Conservation (phyloP, 2,329 filamentous ascomycete species). For the Clonostachys rhizophaga region DNA sequence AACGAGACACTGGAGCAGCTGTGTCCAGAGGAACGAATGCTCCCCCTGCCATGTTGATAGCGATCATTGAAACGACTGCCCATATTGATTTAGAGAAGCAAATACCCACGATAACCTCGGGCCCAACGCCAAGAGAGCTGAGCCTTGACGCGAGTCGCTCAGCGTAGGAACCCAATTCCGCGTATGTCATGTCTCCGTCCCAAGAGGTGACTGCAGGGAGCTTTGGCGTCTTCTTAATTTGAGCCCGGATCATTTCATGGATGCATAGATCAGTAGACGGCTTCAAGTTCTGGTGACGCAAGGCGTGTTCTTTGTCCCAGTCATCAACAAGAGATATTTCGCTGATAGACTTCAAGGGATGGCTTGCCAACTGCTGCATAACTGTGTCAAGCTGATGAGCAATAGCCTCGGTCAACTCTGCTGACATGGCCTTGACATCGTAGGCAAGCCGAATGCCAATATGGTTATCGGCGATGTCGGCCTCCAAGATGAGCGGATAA, state of each 20-base stretch:
- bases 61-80: conserved; percentile 21
- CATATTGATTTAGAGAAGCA: conserved; percentile 28
- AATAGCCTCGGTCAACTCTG: conserved; percentile 4
- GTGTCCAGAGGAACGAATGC: conserved; percentile 24
- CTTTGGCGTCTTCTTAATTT: neutral
- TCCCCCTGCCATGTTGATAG: conserved; percentile 22
- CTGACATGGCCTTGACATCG: conserved; percentile 1
- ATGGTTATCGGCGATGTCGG: neutral
- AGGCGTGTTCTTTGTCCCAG: neutral
- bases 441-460: conserved; percentile 2
- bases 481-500: neutral
- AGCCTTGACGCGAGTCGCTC: conserved; percentile 3
- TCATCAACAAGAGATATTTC: neutral
- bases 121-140: conserved; percentile 7
- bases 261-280: neutral
- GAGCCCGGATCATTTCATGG: neutral
- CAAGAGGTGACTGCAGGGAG: conserved; percentile 31
- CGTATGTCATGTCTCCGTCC: conserved; percentile 22
- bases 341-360: neutral
- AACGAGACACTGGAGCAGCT: conserved; percentile 15
- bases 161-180: neutral
- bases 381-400: neutral
- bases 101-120: conserved; percentile 17
- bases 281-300: neutral
- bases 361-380: neutral